Evolutionary conservation across 768 basidiomycete species (phyloP), one percentile per base, ranked within the genome.

Genomic region (Pulveroboletus ravenelii): DNA sequence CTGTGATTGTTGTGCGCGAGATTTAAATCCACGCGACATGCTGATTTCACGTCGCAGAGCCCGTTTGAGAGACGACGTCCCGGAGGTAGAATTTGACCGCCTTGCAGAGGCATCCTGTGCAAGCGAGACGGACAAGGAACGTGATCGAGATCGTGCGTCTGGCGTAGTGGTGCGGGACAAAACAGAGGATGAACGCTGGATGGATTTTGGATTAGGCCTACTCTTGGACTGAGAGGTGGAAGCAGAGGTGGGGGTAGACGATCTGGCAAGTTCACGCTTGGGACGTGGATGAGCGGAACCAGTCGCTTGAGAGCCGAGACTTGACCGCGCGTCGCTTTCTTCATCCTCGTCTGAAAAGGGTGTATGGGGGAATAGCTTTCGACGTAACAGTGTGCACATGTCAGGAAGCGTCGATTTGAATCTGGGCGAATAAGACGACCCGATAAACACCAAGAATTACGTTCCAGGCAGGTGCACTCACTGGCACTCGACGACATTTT

Each of bases 11-110:
- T 57, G 51, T 50, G 53, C 50, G 57, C 75, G 49, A 41, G 74
- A 74, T 60, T 81, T 87, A 69, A 88, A 87, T 20, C 69, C 77
- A 30, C 85, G 76, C 15, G 82, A 81, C 87, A 89, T 90, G 67
- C 84, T 89, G 54, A 89, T 74, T 62, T 89, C 86, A 30, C 85
- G 76, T 51, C 75, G 81, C n/a, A 88, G 67, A 1, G 78, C 68
- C 10, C 78, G 75, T 54, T 79, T 80, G 60, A 80, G 79, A 6
- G 69, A 64, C 8, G 63, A 50, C 65, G 72, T 60, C 71, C 70
- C 42, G 60, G 70, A 57, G 13, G 41, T 40, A 12, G 58, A 18
- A 72, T 60, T 53, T 50, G 62, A 54, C n/a, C 72, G 69, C 37
- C 70, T 68, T 15, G 66, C 61, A 31, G 68, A 70, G 8, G 76